These are phyloP conservation scores for Seiridium unicorne DNA, from an alignment of 2,329 filamentous ascomycete species.

Conservation along the genomic window DNA sequence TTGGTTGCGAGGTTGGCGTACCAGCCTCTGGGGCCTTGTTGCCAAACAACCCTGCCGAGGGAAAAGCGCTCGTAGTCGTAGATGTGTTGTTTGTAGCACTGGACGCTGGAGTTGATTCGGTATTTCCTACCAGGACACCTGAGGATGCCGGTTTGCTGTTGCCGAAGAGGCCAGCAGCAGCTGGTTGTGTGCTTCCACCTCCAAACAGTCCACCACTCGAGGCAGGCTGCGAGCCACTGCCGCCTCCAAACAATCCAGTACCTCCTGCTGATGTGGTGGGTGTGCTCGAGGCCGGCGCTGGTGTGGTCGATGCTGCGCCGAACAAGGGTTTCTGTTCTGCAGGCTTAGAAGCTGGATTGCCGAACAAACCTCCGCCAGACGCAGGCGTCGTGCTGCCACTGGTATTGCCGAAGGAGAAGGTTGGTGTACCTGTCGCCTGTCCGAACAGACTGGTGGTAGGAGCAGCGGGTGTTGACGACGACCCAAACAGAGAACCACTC, in stretches of 20 bases:
- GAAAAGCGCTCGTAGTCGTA: slow-evolving; percentile 15
- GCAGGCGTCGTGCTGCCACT: slow-evolving; percentile 16
- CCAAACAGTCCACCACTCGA: slow-evolving; percentile 23
- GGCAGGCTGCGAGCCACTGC: slow-evolving; percentile 12
- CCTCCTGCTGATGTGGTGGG: slow-evolving; percentile 19
- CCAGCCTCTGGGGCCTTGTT: slow-evolving; percentile 18
- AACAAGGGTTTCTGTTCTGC: slow-evolving; percentile 29
- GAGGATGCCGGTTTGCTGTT: slow-evolving; percentile 7
- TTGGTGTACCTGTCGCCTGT: slow-evolving; percentile 22
- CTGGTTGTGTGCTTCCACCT: slow-evolving; percentile 12
- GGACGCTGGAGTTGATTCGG: slow-evolving; percentile 21
- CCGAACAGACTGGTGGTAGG: slow-evolving; percentile 29
- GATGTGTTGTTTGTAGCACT: slow-evolving; percentile 21
- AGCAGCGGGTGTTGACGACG: slow-evolving; percentile 22
- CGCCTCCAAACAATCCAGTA: slow-evolving; percentile 26
- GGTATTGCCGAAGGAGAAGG: slow-evolving; percentile 40
- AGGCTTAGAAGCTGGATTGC: slow-evolving; percentile 27
- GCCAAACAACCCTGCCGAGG: slow-evolving; percentile 26
- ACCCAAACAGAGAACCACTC: slow-evolving; percentile 39
- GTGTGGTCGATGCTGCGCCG: slow-evolving; percentile 18
- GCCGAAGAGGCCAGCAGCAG: slow-evolving; percentile 28
- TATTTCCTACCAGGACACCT: background rate
- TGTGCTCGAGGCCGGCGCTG: slow-evolving; percentile 20
- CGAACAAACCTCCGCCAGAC: slow-evolving; percentile 29
- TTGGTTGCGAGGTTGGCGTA: slow-evolving; percentile 19